phyloP scores from a whole-genome alignment of 75 land plant genomes.

The Picea sitchensis region DNA sequence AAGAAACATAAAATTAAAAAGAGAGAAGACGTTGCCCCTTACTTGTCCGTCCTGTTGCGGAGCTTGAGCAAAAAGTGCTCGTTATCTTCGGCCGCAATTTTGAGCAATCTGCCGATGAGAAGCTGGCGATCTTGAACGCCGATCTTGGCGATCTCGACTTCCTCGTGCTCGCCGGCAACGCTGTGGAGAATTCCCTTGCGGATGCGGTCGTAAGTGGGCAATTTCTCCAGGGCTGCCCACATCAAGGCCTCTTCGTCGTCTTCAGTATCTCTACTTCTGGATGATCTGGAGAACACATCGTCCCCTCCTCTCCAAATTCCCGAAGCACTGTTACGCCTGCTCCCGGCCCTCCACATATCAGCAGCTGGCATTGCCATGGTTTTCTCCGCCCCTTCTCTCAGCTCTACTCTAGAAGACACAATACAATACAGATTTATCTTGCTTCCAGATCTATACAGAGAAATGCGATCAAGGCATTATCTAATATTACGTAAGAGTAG shows the following conservation, averaged over 20 bases:
- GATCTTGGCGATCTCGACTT: slow-evolving; percentile 66
- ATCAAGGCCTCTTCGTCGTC: slow-evolving; percentile 68
- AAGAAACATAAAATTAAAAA: too few species aligned
- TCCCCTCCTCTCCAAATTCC: slow-evolving; percentile 3
- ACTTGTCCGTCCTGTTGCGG: slow-evolving; percentile 72
- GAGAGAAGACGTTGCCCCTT: background rate
- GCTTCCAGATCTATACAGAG: too few species aligned
- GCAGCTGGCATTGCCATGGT: too few species aligned
- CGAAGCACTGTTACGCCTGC: background rate
- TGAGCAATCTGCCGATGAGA: slow-evolving; percentile 67
- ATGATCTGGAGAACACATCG: slow-evolving; percentile 24
- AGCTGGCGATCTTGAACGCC: slow-evolving; percentile 45
- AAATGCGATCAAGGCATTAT: too few species aligned
- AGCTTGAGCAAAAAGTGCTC: slow-evolving; percentile 67
- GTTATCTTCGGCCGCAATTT: slow-evolving; percentile 82
- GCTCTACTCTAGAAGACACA: too few species aligned
- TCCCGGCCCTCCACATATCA: too few species aligned
- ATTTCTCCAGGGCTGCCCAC: slow-evolving; percentile 90
- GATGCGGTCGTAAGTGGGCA: slow-evolving; percentile 31
- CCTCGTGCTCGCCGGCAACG: slow-evolving; percentile 24
- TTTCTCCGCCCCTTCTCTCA: too few species aligned
- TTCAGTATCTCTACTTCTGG: too few species aligned
- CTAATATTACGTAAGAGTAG: too few species aligned
- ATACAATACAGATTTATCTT: too few species aligned
- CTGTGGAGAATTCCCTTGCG: slow-evolving; percentile 12